Evolutionary conservation across 2,329 filamentous ascomycete genomes (phyloP).

Genomic region (Penicillium janthinellum): DNA sequence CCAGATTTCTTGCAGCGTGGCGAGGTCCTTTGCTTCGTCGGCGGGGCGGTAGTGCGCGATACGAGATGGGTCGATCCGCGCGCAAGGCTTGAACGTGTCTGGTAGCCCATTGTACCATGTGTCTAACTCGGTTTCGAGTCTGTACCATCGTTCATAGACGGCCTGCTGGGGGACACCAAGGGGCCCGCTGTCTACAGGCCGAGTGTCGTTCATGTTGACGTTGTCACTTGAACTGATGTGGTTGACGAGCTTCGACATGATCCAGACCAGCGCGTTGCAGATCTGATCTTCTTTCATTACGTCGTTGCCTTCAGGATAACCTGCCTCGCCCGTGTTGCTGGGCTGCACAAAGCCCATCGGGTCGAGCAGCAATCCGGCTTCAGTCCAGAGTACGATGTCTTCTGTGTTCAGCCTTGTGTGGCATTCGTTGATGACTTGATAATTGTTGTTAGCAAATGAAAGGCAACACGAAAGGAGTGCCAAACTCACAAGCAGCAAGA

Average conservation of each 20-base stretch:
- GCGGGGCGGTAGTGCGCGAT: slow-evolving; percentile 25
- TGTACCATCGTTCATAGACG: slow-evolving; percentile 53
- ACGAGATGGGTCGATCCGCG: slow-evolving; percentile 47
- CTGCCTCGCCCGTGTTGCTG: slow-evolving; percentile 39
- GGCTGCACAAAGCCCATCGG: slow-evolving; percentile 53
- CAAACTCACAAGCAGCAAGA: slow-evolving; percentile 59
- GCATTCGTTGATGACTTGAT: slow-evolving; percentile 57
- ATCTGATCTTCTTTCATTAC: slow-evolving; percentile 65
- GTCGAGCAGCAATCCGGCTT: slow-evolving; percentile 62
- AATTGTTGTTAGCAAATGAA: slow-evolving; percentile 3
- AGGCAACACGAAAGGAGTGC: neutral
- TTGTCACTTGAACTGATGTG: slow-evolving; percentile 62
- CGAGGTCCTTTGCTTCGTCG: slow-evolving; percentile 37
- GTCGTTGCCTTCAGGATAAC: slow-evolving; percentile 40
- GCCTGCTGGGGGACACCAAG: slow-evolving; percentile 41
- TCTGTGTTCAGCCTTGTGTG: slow-evolving; percentile 63
- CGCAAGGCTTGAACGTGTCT: slow-evolving; percentile 61
- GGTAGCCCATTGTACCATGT: slow-evolving; percentile 62
- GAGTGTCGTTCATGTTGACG: slow-evolving; percentile 36
- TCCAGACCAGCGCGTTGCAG: slow-evolving; percentile 66
- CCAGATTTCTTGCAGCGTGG: slow-evolving; percentile 60
- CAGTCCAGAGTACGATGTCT: slow-evolving; percentile 65
- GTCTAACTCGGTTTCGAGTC: slow-evolving; percentile 59
- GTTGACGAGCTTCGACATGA: slow-evolving; percentile 67
- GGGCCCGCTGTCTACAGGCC: slow-evolving; percentile 29